Conservation (phyloP, 805 yeast genomes). For the Alloascoidea africana region DNA sequence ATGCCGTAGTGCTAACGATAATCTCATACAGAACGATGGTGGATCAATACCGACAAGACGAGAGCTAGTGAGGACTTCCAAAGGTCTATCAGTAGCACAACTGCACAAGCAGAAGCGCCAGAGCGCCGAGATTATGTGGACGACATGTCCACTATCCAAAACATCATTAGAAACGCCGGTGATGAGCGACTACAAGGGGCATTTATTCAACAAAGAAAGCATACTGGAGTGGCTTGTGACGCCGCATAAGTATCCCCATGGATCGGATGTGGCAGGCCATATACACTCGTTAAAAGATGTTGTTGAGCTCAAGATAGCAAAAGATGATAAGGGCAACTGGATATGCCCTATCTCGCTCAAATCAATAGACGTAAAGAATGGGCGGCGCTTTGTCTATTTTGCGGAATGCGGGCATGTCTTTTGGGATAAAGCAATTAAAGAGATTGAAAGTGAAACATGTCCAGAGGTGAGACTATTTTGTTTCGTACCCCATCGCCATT, state of each 20-base stretch:
- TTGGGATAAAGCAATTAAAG: slow-evolving; percentile 10
- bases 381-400: slow-evolving; percentile 26
- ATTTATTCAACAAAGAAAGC: slow-evolving; percentile 47
- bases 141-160: slow-evolving; percentile 30
- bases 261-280: slow-evolving; percentile 18
- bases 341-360: slow-evolving; percentile 25
- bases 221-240: slow-evolving; percentile 40
- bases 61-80: slow-evolving; percentile 23
- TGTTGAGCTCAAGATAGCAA: slow-evolving; percentile 22
- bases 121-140: slow-evolving; percentile 21
- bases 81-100: slow-evolving; percentile 11
- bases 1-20: too few relatives aligned
- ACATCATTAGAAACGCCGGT: slow-evolving; percentile 32
- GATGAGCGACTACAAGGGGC: slow-evolving; percentile 57
- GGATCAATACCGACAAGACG: slow-evolving; percentile 49
- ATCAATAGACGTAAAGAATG: slow-evolving; percentile 19
- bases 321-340: slow-evolving; percentile 13
- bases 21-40: slow-evolving; percentile 32
- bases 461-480: slow-evolving; percentile 7
- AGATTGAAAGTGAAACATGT: slow-evolving; percentile 8
- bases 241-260: slow-evolving; percentile 14
- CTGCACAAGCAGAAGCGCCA: slow-evolving; percentile 11
- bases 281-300: slow-evolving; percentile 27
- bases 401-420: slow-evolving; percentile 22
- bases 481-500: not conserved